Evolutionary conservation across 805 yeast species (phyloP).

Genomic region (Ogataea polymorpha): DNA sequence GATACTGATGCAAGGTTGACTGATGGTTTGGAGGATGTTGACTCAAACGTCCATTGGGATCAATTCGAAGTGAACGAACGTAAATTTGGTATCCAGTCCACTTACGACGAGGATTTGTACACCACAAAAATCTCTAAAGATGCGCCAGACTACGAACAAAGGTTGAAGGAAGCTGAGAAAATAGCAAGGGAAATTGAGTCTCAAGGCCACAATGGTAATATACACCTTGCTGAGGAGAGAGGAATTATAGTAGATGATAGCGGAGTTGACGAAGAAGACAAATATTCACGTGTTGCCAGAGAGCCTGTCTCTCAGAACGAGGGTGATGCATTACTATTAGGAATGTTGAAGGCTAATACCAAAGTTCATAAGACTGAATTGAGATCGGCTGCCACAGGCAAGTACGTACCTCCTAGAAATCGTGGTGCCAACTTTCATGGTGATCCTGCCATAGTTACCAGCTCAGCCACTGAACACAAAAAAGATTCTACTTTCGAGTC

Average conservation of each 20-base stretch:
- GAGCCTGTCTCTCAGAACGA: conserved; percentile 25
- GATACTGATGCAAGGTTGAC: conserved; percentile 16
- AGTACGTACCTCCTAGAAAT: conserved; percentile 56
- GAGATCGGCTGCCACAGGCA: conserved; percentile 34
- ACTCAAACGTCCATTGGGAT: conserved; percentile 59
- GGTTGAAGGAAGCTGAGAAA: conserved; percentile 67
- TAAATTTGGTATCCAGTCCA: conserved; percentile 83
- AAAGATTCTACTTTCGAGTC: neutral
- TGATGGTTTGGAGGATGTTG: conserved; percentile 37
- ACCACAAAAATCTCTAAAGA: conserved; percentile 71
- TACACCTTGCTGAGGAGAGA: conserved; percentile 90
- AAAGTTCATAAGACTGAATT: conserved; percentile 21
- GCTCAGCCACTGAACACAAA: conserved; percentile 37
- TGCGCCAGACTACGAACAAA: conserved; percentile 69
- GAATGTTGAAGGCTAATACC: conserved; percentile 25
- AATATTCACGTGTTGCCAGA: conserved; percentile 88
- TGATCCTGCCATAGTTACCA: conserved; percentile 67
- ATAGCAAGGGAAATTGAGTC: conserved; percentile 82
- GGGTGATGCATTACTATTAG: conserved; percentile 28
- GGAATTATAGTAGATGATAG: conserved; percentile 74
- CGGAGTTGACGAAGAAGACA: conserved; percentile 93
- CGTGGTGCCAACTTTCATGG: conserved; percentile 48
- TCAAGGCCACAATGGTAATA: conserved; percentile 59
- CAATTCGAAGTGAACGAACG: conserved; percentile 90
- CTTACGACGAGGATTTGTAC: conserved; percentile 81